Evolutionary conservation across 352 stramenopile genomes (phyloP), one percentile per base, ranked within the genome.

Genomic region (Phytophthora crassamura): DNA sequence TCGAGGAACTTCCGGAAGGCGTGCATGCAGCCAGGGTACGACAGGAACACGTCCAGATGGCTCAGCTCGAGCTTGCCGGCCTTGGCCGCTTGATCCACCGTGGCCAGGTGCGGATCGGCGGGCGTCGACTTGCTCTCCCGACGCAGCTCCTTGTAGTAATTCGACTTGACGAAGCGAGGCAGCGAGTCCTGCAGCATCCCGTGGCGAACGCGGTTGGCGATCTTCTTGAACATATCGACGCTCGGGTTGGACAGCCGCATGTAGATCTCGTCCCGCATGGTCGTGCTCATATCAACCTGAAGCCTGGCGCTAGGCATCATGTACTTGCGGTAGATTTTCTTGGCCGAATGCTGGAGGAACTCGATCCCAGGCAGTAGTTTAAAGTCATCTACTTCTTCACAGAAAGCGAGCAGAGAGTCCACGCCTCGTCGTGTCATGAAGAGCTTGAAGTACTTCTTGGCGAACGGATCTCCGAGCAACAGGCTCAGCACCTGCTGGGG

Each of bases 311-410:
- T 86, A 14, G 84, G 82, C 49, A 89, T 70, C 43, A 94, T 88
- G 57, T 94, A 94, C 64, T 94, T 94, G 48, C 83, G 80, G 53
- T 90, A 93, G 53, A 94, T 90, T 64, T 94, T 94, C 68, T 90
- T 92, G 58, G 86, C 86, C 16, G 81, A 88, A 60, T 93, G 86
- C 65, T 94, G 86, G 18, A 94, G 72, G 52, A 87, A 94, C 59
- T 94, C 86, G 57, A 94, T 92, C 28, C 86, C 86, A 4, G 86
- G 82, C 9, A 94, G 51, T 41, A 93, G 53, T 46, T 93, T 93
- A 30, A 91, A 93, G 53, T 93, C 84, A 11, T 91, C 82, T 4
- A 93, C 78, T 67, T 93, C 80, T 46, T 90, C 78, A 33, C 80
- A 90, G 42, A 93, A 90, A 6, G 82, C 84, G n/a, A 93, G 74